These are phyloP conservation scores for Ceratocystis cacaofunesta DNA, from an alignment of 2,329 filamentous ascomycete genomes.

Conservation along the genomic window DNA sequence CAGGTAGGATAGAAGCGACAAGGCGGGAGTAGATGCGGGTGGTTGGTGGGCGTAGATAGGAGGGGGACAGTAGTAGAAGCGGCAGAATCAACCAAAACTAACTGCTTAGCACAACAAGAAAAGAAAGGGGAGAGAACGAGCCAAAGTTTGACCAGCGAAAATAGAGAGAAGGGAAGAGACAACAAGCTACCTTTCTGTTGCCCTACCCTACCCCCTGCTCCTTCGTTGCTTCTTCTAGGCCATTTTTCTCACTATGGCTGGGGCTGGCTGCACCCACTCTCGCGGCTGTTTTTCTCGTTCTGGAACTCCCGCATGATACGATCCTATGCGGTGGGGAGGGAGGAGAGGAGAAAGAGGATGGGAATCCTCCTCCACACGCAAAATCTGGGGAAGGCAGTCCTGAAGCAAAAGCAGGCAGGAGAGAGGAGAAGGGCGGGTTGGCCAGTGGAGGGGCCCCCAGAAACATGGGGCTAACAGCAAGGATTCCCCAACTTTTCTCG, in stretches of 20 bases:
- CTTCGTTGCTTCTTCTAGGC: background rate
- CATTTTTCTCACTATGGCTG: background rate
- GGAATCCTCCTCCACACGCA: background rate
- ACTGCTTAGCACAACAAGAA: background rate
- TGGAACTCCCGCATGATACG: background rate
- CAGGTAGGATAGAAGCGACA: background rate
- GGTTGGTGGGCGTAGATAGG: background rate
- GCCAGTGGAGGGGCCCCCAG: too few relatives aligned
- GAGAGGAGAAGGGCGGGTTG: background rate
- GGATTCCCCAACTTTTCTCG: conserved; percentile 9
- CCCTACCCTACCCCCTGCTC: background rate
- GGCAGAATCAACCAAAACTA: background rate
- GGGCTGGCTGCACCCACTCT: background rate
- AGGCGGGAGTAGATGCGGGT: background rate
- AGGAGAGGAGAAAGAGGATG: background rate
- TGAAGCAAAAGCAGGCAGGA: background rate
- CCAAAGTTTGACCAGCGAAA: background rate
- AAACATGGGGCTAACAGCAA: background rate
- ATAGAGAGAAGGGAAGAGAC: background rate
- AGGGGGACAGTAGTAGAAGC: background rate
- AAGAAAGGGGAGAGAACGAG: background rate
- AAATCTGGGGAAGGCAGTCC: background rate
- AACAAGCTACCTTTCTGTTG: background rate
- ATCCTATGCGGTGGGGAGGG: background rate
- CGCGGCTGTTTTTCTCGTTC: background rate